These are phyloP conservation scores for Penicillium bovifimosum DNA, from an alignment of 495 filamentous ascomycete genomes.

Conservation along the genomic window DNA sequence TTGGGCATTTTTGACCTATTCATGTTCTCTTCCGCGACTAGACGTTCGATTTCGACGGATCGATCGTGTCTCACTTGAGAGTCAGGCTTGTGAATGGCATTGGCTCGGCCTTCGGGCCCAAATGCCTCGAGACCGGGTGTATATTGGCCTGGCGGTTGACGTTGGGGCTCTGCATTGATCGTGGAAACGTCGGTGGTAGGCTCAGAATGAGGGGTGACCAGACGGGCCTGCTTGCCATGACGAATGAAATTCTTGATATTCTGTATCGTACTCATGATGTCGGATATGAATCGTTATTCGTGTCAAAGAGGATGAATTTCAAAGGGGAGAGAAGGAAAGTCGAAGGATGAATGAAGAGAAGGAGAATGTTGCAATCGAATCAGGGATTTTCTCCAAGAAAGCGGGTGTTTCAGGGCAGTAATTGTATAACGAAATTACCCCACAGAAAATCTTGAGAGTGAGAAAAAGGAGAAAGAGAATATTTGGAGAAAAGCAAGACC, in stretches of 20 bases:
- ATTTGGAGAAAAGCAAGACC: not conserved
- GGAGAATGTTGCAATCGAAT: conserved; percentile 57
- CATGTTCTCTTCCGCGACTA: conserved; percentile 86
- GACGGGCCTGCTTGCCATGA: conserved; percentile 92
- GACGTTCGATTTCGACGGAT: conserved; percentile 62
- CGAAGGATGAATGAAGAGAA: not conserved
- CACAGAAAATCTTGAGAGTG: not conserved
- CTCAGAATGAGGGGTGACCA: conserved; percentile 56
- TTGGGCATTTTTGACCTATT: conserved; percentile 77
- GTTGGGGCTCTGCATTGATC: conserved; percentile 62
- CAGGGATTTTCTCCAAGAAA: conserved; percentile 40
- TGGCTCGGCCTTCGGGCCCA: conserved; percentile 41
- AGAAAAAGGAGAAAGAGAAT: not conserved
- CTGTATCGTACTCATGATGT: conserved; percentile 72
- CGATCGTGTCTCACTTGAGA: conserved; percentile 42
- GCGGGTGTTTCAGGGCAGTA: not conserved
- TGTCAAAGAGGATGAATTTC: not conserved
- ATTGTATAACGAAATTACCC: not conserved
- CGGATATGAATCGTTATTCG: not conserved
- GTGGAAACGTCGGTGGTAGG: conserved; percentile 63
- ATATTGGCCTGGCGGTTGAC: conserved; percentile 45
- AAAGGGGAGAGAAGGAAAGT: not conserved
- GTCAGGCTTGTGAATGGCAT: conserved; percentile 51
- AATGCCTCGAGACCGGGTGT: conserved; percentile 51
- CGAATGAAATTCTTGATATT: conserved; percentile 97